Conservation (phyloP, 1,284 basidiomycete species). For the Ganoderma lucidum region DNA sequence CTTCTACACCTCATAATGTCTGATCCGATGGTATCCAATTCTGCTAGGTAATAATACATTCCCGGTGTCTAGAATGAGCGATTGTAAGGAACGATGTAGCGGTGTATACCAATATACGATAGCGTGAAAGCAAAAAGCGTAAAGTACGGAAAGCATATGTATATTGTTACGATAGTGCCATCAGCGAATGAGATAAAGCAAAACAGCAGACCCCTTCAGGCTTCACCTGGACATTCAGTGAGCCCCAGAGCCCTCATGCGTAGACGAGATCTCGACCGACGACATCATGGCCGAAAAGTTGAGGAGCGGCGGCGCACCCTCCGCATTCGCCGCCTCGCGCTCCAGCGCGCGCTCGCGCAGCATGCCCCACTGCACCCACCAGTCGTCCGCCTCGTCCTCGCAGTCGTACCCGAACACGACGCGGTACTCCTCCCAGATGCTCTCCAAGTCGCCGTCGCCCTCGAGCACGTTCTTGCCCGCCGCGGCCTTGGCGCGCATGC, state of each 20-base stretch:
- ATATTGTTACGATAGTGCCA: not conserved
- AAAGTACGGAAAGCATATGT: conserved; percentile 7
- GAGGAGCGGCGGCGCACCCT: conserved; percentile 8
- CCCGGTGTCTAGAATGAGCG: conserved; percentile 1
- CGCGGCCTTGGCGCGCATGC: conserved; percentile 49
- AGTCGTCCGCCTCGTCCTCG: conserved; percentile 47
- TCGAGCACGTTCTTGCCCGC: conserved; percentile 47
- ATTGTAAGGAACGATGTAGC: conserved; percentile 5
- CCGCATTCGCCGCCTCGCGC: not conserved
- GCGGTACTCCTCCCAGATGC: conserved; percentile 36
- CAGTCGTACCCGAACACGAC: conserved; percentile 44
- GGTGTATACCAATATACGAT: conserved; percentile 10
- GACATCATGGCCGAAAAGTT: conserved; percentile 14
- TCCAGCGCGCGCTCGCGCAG: conserved; percentile 40
- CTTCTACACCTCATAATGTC: not conserved
- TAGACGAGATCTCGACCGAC: conserved; percentile 4
- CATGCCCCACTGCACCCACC: conserved; percentile 47
- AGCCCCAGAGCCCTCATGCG: not conserved
- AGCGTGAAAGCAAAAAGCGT: conserved; percentile 13
- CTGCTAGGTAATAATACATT: not conserved
- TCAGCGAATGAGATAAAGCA: not conserved
- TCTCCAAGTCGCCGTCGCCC: conserved; percentile 30
- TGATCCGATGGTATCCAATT: not conserved
- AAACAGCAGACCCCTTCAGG: not conserved
- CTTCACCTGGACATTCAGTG: too few species aligned